phyloP scores from a whole-genome alignment of 257 asterid species.

The Leonotis leonurus region DNA sequence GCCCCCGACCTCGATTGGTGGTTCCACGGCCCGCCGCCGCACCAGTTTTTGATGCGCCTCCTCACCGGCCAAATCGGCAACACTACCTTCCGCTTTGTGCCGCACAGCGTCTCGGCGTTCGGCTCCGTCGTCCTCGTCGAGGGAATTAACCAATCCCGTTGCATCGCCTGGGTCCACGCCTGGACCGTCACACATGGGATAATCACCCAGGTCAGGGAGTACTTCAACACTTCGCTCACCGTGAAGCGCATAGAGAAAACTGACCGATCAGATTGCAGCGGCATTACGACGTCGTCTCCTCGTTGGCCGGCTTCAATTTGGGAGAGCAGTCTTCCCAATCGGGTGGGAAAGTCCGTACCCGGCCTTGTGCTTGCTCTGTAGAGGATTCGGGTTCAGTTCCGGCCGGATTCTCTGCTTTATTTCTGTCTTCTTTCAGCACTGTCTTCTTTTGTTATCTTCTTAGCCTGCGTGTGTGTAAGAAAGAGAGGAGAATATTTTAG shows the following conservation, averaged over 20 bases:
- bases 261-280: constrained; percentile 22
- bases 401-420: too few species aligned
- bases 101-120: constrained; percentile 59
- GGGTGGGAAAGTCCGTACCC: constrained; percentile 73
- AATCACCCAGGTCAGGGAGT: constrained; percentile 86
- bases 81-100: constrained; percentile 42
- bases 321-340: constrained; percentile 65
- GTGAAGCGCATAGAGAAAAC: constrained; percentile 54
- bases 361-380: constrained; percentile 68
- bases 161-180: constrained; percentile 91
- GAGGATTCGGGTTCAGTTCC: not conserved
- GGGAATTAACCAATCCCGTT: constrained; percentile 50
- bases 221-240: constrained; percentile 83
- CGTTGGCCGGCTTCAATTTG: constrained; percentile 51
- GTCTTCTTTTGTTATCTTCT: too few species aligned
- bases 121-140: constrained; percentile 77
- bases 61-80: constrained; percentile 53
- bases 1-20: constrained; percentile 99
- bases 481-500: too few species aligned
- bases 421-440: too few species aligned
- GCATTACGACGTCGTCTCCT: constrained; percentile 17
- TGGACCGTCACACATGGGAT: constrained; percentile 94
- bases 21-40: constrained; percentile 98
- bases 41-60: constrained; percentile 93
- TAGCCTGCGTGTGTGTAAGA: too few species aligned